A percentile compares a stretch with the other conserved stretches of the same genome.
These are phyloP conservation scores for Fraxinus pennsylvanica DNA, from an alignment of 257 asterid genomes.

Conservation along the genomic window DNA sequence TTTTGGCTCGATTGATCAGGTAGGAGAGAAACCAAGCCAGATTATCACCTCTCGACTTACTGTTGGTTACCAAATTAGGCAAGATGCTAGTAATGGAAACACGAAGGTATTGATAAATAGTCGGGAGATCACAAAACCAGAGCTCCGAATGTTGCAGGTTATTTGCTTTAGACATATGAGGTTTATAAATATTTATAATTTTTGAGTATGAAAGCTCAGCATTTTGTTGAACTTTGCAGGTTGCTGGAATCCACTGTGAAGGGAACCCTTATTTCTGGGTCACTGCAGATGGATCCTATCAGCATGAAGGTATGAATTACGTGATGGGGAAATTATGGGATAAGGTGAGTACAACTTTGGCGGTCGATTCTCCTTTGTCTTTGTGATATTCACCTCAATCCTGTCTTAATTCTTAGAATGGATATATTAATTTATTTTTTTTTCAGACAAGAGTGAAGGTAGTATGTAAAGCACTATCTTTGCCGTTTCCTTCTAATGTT, in stretches of 20 bases:
- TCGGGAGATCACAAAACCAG: constrained; percentile 73
- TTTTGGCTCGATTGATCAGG: constrained; percentile 50
- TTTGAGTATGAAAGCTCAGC: constrained; percentile 22
- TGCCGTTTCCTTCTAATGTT: constrained; percentile 70
- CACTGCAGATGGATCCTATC: constrained; percentile 62
- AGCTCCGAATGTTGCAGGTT: constrained; percentile 69
- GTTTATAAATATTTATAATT: constrained; percentile 8
- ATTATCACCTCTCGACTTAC: constrained; percentile 59
- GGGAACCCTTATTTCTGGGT: constrained; percentile 74
- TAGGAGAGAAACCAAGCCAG: constrained; percentile 76
- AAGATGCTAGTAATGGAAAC: constrained; percentile 77
- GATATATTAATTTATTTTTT: neutral
- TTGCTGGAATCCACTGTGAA: constrained; percentile 64
- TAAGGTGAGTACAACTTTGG: constrained; percentile 43
- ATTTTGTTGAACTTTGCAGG: constrained; percentile 31
- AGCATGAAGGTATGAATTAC: constrained; percentile 68
- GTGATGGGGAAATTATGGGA: constrained; percentile 82
- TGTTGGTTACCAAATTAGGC: constrained; percentile 49
- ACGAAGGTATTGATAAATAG: constrained; percentile 61
- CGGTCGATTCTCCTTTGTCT: constrained; percentile 4
- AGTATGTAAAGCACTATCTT: constrained; percentile 60
- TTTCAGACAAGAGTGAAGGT: constrained; percentile 61
- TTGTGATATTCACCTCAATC: neutral
- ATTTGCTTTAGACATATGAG: constrained; percentile 11
- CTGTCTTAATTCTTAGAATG: neutral